A percentile compares a stretch with the other conserved stretches of the same genome.
These are phyloP conservation scores for Trichoderma sp. DNA, from an alignment of 2,329 filamentous ascomycete genomes.

Conservation along the genomic window DNA sequence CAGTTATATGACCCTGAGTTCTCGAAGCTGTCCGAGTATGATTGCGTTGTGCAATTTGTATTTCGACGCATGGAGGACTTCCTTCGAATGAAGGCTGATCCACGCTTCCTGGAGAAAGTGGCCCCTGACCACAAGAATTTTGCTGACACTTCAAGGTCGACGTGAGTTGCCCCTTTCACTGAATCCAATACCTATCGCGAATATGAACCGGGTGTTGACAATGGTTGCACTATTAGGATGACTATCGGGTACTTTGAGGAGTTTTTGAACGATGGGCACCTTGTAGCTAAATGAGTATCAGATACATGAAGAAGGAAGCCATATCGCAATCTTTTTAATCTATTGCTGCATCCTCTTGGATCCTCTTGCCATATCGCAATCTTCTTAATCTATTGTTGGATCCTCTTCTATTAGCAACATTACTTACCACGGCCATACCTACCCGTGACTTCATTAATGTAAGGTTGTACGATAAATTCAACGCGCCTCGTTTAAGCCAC, in stretches of 20 bases:
- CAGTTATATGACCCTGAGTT: constrained; percentile 21
- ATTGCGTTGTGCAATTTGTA: constrained; percentile 22
- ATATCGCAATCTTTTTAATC: background rate
- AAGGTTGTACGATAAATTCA: background rate
- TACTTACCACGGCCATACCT: background rate
- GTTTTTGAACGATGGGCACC: constrained; percentile 11
- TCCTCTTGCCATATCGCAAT: background rate
- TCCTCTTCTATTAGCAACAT: background rate
- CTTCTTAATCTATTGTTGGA: background rate
- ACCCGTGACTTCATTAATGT: background rate
- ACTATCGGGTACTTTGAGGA: constrained; percentile 22
- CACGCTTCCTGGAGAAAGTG: constrained; percentile 17
- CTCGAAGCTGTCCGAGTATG: constrained; percentile 21
- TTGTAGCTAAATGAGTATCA: constrained; percentile 1
- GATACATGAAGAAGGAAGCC: background rate
- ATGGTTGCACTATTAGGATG: background rate
- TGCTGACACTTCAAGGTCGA: constrained; percentile 19
- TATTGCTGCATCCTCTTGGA: background rate
- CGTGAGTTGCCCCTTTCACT: background rate
- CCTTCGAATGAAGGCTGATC: constrained; percentile 19
- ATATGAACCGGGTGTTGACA: background rate
- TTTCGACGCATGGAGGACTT: constrained; percentile 19
- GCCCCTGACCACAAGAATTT: constrained; percentile 20
- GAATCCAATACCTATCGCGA: background rate
- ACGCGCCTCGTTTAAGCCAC: background rate